Percentiles rank a stretch among this genome's conserved stretches.
Conservation (phyloP, 192 early-diverging fungal genomes). For the Mortierella antarctica region DNA sequence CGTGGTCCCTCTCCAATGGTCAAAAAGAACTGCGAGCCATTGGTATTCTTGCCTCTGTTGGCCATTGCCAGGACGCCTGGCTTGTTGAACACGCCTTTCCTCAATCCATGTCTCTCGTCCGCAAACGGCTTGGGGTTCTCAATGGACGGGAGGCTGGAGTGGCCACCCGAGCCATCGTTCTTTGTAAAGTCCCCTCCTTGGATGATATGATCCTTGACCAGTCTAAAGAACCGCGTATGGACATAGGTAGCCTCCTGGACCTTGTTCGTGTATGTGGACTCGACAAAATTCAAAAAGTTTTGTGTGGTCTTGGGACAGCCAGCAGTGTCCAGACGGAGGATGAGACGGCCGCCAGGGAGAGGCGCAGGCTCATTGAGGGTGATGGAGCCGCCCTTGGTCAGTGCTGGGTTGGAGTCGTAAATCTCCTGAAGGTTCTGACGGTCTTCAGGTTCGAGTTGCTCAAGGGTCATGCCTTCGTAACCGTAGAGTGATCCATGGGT, state of each 20-base stretch:
- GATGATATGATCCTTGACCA: conserved; percentile 52
- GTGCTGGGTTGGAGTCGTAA: conserved; percentile 42
- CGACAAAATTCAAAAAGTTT: conserved; percentile 44
- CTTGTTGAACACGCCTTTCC: conserved; percentile 41
- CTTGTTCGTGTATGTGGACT: conserved; percentile 41
- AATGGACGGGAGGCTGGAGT: conserved; percentile 30
- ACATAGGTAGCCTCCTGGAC: conserved; percentile 50
- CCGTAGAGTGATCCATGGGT: conserved; percentile 49
- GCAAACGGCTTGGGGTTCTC: conserved; percentile 54
- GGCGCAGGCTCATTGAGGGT: conserved; percentile 37
- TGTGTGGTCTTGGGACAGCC: conserved; percentile 43
- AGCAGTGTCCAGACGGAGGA: conserved; percentile 30
- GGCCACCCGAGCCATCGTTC: conserved; percentile 43
- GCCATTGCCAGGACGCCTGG: conserved; percentile 45
- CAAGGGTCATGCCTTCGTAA: conserved; percentile 29
- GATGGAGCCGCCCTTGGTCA: conserved; percentile 37
- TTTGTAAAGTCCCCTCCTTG: conserved; percentile 51
- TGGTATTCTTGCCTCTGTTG: conserved; percentile 49
- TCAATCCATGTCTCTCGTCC: conserved; percentile 39
- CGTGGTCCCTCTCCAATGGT: conserved; percentile 36
- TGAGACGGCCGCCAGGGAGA: conserved; percentile 32
- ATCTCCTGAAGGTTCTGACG: conserved; percentile 45
- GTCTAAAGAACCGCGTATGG: conserved; percentile 33
- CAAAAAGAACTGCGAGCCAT: conserved; percentile 52
- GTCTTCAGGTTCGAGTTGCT: conserved; percentile 28